phyloP scores from a whole-genome alignment of 2,329 filamentous ascomycete species.

The Elsinoe ampelina region DNA sequence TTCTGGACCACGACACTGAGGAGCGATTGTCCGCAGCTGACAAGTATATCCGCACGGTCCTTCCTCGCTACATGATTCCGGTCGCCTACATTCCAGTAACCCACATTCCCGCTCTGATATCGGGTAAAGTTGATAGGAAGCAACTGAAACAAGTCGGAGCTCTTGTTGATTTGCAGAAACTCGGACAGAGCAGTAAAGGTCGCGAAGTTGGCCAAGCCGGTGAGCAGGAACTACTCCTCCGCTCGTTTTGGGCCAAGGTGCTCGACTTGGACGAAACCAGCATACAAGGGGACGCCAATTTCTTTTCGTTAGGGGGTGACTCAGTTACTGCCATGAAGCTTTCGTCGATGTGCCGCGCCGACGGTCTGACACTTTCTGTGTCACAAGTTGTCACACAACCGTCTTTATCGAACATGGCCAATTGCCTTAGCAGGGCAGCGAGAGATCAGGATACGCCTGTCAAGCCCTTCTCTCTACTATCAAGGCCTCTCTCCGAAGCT shows the following conservation, averaged over 20 bases:
- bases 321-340: slow-evolving; percentile 39
- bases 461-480: slow-evolving; percentile 26
- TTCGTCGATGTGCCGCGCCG: slow-evolving; percentile 30
- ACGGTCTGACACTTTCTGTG: slow-evolving; percentile 33
- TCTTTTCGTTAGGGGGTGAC: slow-evolving; percentile 40
- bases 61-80: slow-evolving; percentile 33
- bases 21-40: slow-evolving; percentile 16
- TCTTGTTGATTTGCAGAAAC: slow-evolving; percentile 16
- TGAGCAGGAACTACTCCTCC: slow-evolving; percentile 15
- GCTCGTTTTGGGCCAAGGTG: slow-evolving; percentile 7
- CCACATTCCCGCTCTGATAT: slow-evolving; percentile 35
- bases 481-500: slow-evolving; percentile 20
- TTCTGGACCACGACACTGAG: background rate
- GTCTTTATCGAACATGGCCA: slow-evolving; percentile 38
- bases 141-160: slow-evolving; percentile 18
- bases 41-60: slow-evolving; percentile 10
- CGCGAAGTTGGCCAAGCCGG: slow-evolving; percentile 38
- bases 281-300: slow-evolving; percentile 33
- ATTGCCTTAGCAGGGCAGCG: slow-evolving; percentile 21
- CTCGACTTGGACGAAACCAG: slow-evolving; percentile 10
- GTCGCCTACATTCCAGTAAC: slow-evolving; percentile 36
- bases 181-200: slow-evolving; percentile 13
- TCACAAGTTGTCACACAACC: slow-evolving; percentile 36
- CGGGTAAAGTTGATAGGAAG: slow-evolving; percentile 33
- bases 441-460: slow-evolving; percentile 22